These are phyloP conservation scores for Mortierella sp. DNA, from an alignment of 371 early-diverging fungal species.

Conservation along the genomic window DNA sequence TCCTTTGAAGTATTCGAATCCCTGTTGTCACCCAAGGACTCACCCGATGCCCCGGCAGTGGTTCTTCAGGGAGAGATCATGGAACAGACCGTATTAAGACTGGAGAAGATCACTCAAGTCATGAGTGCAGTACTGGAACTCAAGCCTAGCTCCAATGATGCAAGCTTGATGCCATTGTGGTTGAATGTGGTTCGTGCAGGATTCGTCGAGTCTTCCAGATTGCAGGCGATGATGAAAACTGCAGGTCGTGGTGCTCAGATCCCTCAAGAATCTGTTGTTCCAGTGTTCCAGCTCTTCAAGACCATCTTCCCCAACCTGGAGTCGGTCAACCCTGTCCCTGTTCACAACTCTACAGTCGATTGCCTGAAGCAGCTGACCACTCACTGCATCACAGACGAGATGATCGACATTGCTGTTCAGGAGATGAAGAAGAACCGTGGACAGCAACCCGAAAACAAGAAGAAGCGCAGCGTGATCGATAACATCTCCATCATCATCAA, in stretches of 20 bases:
- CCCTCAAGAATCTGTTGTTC: constrained; percentile 34
- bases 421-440: constrained; percentile 54
- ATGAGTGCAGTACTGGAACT: constrained; percentile 76
- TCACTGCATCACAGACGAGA: constrained; percentile 75
- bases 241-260: constrained; percentile 25
- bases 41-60: constrained; percentile 40
- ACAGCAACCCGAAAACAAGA: constrained; percentile 21
- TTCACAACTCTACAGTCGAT: constrained; percentile 65
- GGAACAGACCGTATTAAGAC: constrained; percentile 41
- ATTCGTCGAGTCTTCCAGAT: constrained; percentile 72
- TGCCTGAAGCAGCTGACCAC: constrained; percentile 75
- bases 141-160: constrained; percentile 89
- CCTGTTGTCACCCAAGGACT: constrained; percentile 58
- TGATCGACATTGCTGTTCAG: constrained; percentile 63
- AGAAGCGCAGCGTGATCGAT: constrained; percentile 43
- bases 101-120: constrained; percentile 48
- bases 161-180: constrained; percentile 86
- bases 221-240: constrained; percentile 58
- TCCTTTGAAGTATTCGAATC: constrained; percentile 85
- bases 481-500: constrained; percentile 65
- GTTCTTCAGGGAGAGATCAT: constrained; percentile 35
- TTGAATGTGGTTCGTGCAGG: constrained; percentile 81
- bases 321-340: constrained; percentile 68
- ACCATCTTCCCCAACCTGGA: constrained; percentile 81
- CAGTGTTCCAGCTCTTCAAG: constrained; percentile 67